Conservation (phyloP, 345 rosid genomes). For the Kernera saxatilis region DNA sequence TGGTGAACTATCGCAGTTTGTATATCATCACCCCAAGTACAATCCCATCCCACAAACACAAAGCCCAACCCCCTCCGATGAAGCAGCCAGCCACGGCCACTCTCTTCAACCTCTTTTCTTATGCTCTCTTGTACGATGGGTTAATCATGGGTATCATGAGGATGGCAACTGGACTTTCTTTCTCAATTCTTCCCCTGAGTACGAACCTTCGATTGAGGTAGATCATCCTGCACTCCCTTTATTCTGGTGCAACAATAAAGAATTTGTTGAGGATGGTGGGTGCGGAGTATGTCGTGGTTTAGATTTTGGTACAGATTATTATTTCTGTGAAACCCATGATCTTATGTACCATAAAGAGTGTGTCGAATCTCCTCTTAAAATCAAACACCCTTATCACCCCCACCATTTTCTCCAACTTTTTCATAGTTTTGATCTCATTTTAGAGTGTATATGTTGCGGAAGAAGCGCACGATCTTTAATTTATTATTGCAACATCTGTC, state of each 20-base stretch:
- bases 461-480: fast-evolving
- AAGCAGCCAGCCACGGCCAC: background rate
- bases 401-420: background rate
- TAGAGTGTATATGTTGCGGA: background rate
- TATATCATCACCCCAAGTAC: background rate
- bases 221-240: background rate
- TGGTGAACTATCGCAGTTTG: slow-evolving; percentile 1
- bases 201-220: fast-evolving
- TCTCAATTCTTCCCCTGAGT: background rate
- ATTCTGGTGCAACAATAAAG: background rate
- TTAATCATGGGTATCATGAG: too few species aligned
- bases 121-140: background rate
- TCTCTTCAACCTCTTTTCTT: background rate
- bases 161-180: background rate
- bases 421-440: too few species aligned
- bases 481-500: background rate
- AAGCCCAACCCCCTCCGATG: background rate
- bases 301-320: background rate
- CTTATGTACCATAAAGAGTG: background rate
- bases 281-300: background rate
- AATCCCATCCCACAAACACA: background rate
- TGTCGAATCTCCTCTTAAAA: background rate
- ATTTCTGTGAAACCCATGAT: background rate
- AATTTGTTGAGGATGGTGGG: too few species aligned
- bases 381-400: background rate